Evolutionary conservation across 2,329 filamentous ascomycete species (phyloP), one percentile per base, ranked within the genome.

Genomic region (Ceratocystis lukuohia): DNA sequence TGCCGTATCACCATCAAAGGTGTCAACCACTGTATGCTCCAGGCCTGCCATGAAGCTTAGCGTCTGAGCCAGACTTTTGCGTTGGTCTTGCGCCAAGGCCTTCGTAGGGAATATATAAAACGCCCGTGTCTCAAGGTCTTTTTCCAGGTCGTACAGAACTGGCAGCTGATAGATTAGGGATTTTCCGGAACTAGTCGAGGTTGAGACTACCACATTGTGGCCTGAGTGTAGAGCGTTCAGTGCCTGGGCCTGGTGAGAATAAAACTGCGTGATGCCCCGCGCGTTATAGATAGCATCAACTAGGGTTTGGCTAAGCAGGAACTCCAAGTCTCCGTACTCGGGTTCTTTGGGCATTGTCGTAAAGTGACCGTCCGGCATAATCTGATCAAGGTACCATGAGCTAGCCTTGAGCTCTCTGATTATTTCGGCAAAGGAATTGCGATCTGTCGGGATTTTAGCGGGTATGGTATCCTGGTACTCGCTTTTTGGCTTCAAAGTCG

Each of bases 71-170:
- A 99, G 79, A 70, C 91, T 96, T 70, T 91, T 83, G 71, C 87
- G 86, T 75, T 99, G 94, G 75, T 99, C 94, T 74, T 99, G 94
- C 0, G 94, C 93, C 17, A 99, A 77, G 1, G 94, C 94, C 76
- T 99, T 99, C 0, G 94, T 99, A 0, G 94, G 94, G 69, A 99
- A 99, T 45, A 99, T 96, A 74, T 96, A 97, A 86, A 99, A 91
- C 1, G 94, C 94, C 71, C 94, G 81, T 7, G 89, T 89, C 66
- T 86, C 80, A 1, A 76, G 77, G 71, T 97, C 88, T 64, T 84
- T 79, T 74, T 99, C 93, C 1, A 99, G 78, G 62, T 90, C 88
- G 72, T 96, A 86, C 10, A 99, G 77, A 57, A 99, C 91, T 0
- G 94, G 94, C 17, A 99, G 82, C 72, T 99, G 94, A 72, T 97